A percentile compares a stretch with the other conserved stretches of the same genome.
phyloP scores from a whole-genome alignment of 129 eudicot species.

The Centella asiatica region DNA sequence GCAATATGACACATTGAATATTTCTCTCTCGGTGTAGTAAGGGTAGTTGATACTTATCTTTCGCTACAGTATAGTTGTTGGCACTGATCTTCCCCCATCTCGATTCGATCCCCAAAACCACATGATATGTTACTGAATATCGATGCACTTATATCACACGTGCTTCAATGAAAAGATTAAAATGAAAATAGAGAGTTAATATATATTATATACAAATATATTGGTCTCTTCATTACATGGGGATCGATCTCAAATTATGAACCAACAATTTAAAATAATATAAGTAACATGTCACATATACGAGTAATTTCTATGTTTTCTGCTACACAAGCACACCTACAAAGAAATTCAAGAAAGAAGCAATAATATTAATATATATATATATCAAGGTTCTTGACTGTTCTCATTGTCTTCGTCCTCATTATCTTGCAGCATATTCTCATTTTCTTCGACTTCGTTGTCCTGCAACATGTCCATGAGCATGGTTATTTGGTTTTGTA shows the following conservation, averaged over 20 bases:
- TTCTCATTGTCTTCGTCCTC: slow-evolving; percentile 28
- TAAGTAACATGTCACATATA: background rate
- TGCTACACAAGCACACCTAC: background rate
- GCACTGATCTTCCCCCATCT: no score
- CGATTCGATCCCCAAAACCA: no score
- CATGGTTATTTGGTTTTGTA: slow-evolving; percentile 75
- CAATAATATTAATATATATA: background rate
- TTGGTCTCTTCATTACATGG: background rate
- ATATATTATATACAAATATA: no score
- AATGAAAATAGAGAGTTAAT: no score
- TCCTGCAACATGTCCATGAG: slow-evolving; percentile 86
- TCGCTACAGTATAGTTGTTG: no score
- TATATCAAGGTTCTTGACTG: slow-evolving; percentile 31
- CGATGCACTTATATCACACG: no score
- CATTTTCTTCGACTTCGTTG: slow-evolving; percentile 50
- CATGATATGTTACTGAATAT: no score
- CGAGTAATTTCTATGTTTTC: background rate
- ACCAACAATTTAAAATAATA: background rate
- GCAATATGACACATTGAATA: no score
- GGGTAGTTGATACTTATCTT: no score
- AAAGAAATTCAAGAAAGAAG: slow-evolving; percentile 4
- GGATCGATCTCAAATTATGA: no score
- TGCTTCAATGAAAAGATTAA: no score
- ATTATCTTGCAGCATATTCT: slow-evolving; percentile 27
- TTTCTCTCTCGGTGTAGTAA: no score